Conservation (phyloP, 192 early-diverging fungal species). For the Gaertneriomyces semiglobifer region DNA sequence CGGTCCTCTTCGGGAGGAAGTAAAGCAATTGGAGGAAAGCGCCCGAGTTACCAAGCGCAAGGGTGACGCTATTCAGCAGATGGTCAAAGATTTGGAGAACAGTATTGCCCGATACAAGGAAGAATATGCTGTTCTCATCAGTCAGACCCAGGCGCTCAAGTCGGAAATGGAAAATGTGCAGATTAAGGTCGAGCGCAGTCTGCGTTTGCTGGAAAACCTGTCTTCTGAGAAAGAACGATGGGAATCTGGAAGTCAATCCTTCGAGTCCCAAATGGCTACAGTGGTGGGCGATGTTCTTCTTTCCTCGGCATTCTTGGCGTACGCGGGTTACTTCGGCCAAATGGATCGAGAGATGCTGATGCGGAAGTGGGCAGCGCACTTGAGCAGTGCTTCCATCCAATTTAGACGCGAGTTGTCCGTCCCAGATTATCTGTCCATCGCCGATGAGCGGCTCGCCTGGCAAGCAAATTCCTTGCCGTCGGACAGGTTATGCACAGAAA, state of each 20-base stretch:
- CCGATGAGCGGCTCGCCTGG: constrained; percentile 92
- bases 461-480: constrained; percentile 76
- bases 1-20: constrained; percentile 92
- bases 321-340: constrained; percentile 98
- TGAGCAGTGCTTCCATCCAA: constrained; percentile 61
- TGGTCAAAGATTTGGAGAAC: constrained; percentile 79
- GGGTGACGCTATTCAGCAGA: constrained; percentile 69
- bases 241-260: constrained; percentile 82
- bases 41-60: constrained; percentile 70
- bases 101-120: constrained; percentile 92
- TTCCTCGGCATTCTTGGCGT: constrained; percentile 90
- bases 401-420: constrained; percentile 79
- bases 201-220: constrained; percentile 81
- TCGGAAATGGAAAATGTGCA: constrained; percentile 90
- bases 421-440: constrained; percentile 84
- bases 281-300: constrained; percentile 95
- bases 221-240: constrained; percentile 92
- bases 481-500: constrained; percentile 94
- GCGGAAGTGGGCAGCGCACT: constrained; percentile 74
- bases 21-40: constrained; percentile 72
- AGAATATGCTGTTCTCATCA: constrained; percentile 95
- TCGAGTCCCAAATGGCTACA: constrained; percentile 95
- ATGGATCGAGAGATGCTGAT: constrained; percentile 81
- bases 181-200: constrained; percentile 86
- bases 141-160: constrained; percentile 86